Percentiles rank a stretch among this genome's conserved stretches.
These are phyloP conservation scores for Ganoderma lingzhi DNA, from an alignment of 1,284 basidiomycete species.

Conservation along the genomic window DNA sequence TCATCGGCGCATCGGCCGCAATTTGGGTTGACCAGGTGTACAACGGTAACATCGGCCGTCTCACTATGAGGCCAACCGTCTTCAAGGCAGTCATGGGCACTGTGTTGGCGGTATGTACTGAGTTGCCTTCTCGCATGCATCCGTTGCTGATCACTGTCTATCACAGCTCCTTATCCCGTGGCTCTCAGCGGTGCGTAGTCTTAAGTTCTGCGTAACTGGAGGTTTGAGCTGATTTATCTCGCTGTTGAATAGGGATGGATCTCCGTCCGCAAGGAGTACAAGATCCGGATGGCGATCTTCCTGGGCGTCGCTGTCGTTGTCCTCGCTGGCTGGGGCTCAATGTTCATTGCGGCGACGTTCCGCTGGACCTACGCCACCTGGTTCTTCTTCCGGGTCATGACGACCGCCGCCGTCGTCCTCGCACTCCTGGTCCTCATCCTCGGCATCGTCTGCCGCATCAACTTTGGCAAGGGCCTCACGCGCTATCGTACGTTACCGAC, in stretches of 20 bases:
- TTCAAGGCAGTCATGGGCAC: constrained; percentile 66
- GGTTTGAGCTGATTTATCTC: constrained; percentile 14
- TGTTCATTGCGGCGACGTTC: constrained; percentile 77
- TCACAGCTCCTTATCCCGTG: constrained; percentile 72
- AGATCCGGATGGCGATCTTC: constrained; percentile 67
- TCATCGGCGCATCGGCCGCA: constrained; percentile 72
- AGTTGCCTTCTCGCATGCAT: background rate
- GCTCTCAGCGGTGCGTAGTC: constrained; percentile 59
- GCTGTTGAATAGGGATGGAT: constrained; percentile 70
- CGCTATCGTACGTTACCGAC: constrained; percentile 64
- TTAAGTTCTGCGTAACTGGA: background rate
- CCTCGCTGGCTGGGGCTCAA: constrained; percentile 70
- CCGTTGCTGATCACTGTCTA: background rate
- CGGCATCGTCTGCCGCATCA: constrained; percentile 71
- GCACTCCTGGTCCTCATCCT: constrained; percentile 63
- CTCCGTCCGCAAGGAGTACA: constrained; percentile 71
- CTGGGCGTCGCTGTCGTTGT: constrained; percentile 66
- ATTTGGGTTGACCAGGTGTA: constrained; percentile 82
- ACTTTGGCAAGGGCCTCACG: constrained; percentile 78
- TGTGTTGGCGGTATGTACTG: constrained; percentile 61
- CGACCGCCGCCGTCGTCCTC: constrained; percentile 63
- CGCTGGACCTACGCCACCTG: constrained; percentile 79
- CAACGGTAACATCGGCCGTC: constrained; percentile 66
- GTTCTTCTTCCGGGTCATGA: constrained; percentile 76
- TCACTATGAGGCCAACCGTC: constrained; percentile 52